A percentile compares a stretch with the other conserved stretches of the same genome.
Evolutionary conservation across 169 alveolate genomes (phyloP).

Genomic region (Plasmodium falciparum): DNA sequence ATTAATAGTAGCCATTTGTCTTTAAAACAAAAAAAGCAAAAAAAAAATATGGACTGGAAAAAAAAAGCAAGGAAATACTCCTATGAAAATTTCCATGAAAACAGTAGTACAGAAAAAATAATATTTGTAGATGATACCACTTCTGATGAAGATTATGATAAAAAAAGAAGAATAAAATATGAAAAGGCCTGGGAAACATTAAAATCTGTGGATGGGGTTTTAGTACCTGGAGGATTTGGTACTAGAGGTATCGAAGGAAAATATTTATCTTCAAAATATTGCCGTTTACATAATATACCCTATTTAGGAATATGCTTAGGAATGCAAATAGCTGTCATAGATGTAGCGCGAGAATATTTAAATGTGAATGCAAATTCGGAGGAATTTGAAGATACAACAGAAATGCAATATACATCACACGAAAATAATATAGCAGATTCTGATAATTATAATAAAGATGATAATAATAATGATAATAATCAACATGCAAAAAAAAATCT

Average conservation of each 20-base stretch:
- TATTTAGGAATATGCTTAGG: slow-evolving; percentile 96
- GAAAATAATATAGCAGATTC: too few relatives aligned
- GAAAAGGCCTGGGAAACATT: slow-evolving; percentile 86
- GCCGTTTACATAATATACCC: slow-evolving; percentile 91
- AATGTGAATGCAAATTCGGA: slow-evolving; percentile 88
- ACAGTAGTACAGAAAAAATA: slow-evolving; percentile 11
- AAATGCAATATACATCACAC: background rate
- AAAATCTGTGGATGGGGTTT: slow-evolving; percentile 90
- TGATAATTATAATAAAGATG: slow-evolving; percentile 22
- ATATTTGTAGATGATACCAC: slow-evolving; percentile 71
- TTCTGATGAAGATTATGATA: slow-evolving; percentile 76
- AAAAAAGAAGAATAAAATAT: slow-evolving; percentile 63
- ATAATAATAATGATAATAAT: slow-evolving; percentile 75
- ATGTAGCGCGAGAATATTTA: slow-evolving; percentile 86
- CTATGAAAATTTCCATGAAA: slow-evolving; percentile 13
- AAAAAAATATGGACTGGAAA: slow-evolving; percentile 40
- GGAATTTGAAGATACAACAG: slow-evolving; percentile 81
- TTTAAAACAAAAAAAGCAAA: slow-evolving; percentile 76
- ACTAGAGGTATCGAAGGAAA: slow-evolving; percentile 95
- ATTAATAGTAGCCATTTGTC: slow-evolving; percentile 87
- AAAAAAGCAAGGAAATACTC: slow-evolving; percentile 26
- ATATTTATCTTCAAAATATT: slow-evolving; percentile 89
- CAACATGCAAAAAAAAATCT: slow-evolving; percentile 17
- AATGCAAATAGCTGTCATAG: slow-evolving; percentile 94
- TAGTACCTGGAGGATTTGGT: slow-evolving; percentile 97